phyloP scores from a whole-genome alignment of 805 yeast species.

The Phaffomyces thermotolerans region DNA sequence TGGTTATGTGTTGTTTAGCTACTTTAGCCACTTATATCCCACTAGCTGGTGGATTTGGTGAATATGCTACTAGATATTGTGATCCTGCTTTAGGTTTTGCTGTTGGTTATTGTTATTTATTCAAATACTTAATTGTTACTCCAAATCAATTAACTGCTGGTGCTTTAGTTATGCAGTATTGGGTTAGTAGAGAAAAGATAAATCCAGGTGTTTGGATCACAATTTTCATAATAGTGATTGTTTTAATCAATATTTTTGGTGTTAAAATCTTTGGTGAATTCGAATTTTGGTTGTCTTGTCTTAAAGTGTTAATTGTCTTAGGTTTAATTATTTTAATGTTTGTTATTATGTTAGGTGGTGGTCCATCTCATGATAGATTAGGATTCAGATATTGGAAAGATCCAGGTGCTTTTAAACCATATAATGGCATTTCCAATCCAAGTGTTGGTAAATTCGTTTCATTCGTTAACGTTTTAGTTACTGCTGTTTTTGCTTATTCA shows the following conservation, averaged over 20 bases:
- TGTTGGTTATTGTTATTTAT: constrained; percentile 19
- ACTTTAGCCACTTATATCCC: constrained; percentile 64
- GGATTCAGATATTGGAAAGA: constrained; percentile 64
- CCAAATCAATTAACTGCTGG: constrained; percentile 44
- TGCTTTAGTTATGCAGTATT: constrained; percentile 39
- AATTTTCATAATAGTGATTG: constrained; percentile 31
- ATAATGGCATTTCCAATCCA: constrained; percentile 22
- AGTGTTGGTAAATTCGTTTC: constrained; percentile 43
- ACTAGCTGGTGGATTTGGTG: constrained; percentile 53
- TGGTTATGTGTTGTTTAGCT: constrained; percentile 59
- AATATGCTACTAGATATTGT: constrained; percentile 42
- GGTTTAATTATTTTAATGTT: constrained; percentile 59
- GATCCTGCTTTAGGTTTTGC: constrained; percentile 18
- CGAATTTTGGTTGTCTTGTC: constrained; percentile 39
- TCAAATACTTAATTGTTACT: constrained; percentile 14
- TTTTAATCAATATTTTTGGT: constrained; percentile 41
- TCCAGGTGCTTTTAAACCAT: constrained; percentile 55
- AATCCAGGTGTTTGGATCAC: constrained; percentile 59
- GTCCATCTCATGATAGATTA: constrained; percentile 60
- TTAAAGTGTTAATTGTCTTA: constrained; percentile 46
- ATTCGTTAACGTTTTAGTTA: constrained; percentile 50
- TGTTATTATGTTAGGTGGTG: constrained; percentile 67
- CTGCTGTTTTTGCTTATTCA: constrained; percentile 61
- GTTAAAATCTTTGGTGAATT: constrained; percentile 49
- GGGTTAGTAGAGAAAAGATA: constrained; percentile 34